Evolutionary conservation across 495 filamentous ascomycete genomes (phyloP), one percentile per base, ranked within the genome.

Genomic region (Penicillium roqueforti): DNA sequence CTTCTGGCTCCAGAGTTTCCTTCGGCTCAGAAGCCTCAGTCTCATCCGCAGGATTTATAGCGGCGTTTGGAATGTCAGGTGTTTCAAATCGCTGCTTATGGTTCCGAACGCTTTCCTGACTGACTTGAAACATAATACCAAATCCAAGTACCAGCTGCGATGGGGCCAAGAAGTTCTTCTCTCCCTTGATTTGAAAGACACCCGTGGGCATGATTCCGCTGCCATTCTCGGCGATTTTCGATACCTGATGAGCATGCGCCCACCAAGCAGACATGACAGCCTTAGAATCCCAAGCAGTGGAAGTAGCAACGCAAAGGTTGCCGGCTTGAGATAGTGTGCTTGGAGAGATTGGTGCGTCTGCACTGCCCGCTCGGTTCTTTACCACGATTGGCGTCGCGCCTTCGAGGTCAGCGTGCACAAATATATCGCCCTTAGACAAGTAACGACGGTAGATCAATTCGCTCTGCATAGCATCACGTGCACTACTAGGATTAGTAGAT

Each of bases 191-290:
- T 65, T 84, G 79, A 62, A 98, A 98, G 19, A 77, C 78, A 11
- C 93, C 93, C 6, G 79, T 73, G 5, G 81, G 78, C 11, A 97
- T 66, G 52, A 87, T 90, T 18, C 64, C 61, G 51, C 91, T 95
- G n/a, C 92, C 92, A 1, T 79, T 79, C 0, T 81, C 75, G 0
- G 84, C 83, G 37, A 80, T 87, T 71, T 97, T 97, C 2, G 88
- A 87, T 0, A 97, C 89, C 63, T 97, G 92, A 51, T 89, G 83
- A 11, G 87, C 85, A 44, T 84, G 79, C 0, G 91, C 91, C 93
- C 93, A 98, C 84, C 87, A 98, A 13, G 92, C 91, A 6, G 87
- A 84, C 91, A 97, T 95, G 9, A 87, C 83, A 5, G 91, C 91
- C 71, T 97, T 98, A 0, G 88, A 92, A 46, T 97, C 93, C 93